Conservation (phyloP, 164 flowering plant genomes). For the Taxillus chinensis region DNA sequence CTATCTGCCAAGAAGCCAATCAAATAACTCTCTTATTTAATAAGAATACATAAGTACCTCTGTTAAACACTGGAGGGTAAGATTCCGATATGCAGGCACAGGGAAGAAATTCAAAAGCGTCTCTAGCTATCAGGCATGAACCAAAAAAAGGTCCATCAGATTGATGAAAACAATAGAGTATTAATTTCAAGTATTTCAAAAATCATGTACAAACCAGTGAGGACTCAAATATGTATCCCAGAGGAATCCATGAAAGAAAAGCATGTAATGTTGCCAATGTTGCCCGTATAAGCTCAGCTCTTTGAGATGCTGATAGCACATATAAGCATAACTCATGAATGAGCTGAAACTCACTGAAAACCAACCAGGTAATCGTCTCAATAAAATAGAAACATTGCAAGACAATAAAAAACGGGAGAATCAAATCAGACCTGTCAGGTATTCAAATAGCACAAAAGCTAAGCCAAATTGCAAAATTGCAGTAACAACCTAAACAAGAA, state of each 20-base stretch:
- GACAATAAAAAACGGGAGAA: too few species aligned
- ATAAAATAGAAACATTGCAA: background rate
- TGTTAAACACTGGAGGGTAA: conserved; percentile 85
- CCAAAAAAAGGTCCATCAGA: background rate
- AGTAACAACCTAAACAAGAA: too few species aligned
- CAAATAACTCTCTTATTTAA: background rate
- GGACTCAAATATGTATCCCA: conserved; percentile 97
- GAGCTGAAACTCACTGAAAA: conserved; percentile 91
- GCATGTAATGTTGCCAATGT: conserved; percentile 95
- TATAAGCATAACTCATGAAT: conserved; percentile 96
- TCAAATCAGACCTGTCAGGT: too few species aligned
- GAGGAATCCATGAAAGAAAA: conserved; percentile 95
- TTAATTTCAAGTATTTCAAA: background rate
- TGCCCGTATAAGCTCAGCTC: conserved; percentile 87
- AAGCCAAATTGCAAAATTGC: too few species aligned
- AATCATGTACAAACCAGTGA: conserved; percentile 61
- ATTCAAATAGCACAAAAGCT: too few species aligned
- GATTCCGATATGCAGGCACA: conserved; percentile 71
- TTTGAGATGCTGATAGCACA: conserved; percentile 91
- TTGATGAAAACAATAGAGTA: background rate
- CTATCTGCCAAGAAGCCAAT: background rate
- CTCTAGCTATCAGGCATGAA: conserved; percentile 51
- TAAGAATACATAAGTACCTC: conserved; percentile 44
- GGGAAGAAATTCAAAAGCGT: conserved; percentile 87
- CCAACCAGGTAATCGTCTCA: conserved; percentile 10